Conservation (phyloP, 2,329 filamentous ascomycete genomes). For the Emmonsiellopsis sp. region DNA sequence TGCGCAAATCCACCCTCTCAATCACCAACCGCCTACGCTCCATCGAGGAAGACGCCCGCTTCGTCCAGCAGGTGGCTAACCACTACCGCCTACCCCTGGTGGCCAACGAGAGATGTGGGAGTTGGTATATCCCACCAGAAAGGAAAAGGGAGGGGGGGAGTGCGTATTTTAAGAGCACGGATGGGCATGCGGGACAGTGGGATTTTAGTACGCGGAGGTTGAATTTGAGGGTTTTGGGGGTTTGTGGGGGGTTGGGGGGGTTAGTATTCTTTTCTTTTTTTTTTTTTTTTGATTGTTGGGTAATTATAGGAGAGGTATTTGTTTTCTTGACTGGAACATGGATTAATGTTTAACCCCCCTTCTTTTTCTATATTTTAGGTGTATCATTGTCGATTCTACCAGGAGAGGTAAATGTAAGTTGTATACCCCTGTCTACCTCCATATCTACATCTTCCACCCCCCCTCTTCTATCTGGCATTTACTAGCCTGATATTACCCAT, state of each 20-base stretch:
- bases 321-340: neutral
- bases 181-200: constrained; percentile 89
- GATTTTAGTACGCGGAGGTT: constrained; percentile 75
- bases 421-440: neutral
- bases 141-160: constrained; percentile 52
- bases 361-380: constrained; percentile 18
- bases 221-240: constrained; percentile 69
- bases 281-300: neutral
- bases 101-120: constrained; percentile 90
- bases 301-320: constrained; percentile 25
- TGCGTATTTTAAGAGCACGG: constrained; percentile 96
- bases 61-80: constrained; percentile 53
- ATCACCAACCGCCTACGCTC: constrained; percentile 74
- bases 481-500: neutral
- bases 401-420: constrained; percentile 70
- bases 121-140: constrained; percentile 74
- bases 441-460: neutral
- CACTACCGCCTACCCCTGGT: constrained; percentile 58
- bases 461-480: too few relatives aligned
- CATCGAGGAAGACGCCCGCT: constrained; percentile 66
- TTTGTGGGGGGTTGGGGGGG: constrained; percentile 60
- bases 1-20: constrained; percentile 68
- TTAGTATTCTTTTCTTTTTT: constrained; percentile 23
- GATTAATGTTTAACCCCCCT: neutral
- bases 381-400: constrained; percentile 86